Evolutionary conservation across 352 stramenopile genomes (phyloP).

Genomic region (Phytophthora kernoviae): DNA sequence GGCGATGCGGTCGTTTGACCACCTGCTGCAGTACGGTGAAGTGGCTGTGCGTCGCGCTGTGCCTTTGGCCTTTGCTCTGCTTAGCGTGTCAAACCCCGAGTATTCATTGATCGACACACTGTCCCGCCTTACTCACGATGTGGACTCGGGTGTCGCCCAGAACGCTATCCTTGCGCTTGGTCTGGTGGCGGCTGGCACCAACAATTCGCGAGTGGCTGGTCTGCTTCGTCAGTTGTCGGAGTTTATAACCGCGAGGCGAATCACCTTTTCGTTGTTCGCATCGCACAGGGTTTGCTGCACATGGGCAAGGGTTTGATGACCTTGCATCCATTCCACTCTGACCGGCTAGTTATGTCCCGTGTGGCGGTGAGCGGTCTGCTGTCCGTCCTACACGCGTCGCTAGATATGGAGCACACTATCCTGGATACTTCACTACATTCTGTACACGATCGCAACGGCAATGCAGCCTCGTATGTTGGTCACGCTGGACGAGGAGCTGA

Average conservation of each 20-base stretch:
- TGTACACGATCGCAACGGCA: constrained; percentile 97
- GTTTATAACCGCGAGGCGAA: constrained; percentile 98
- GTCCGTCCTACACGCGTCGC: constrained; percentile 94
- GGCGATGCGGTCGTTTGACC: constrained; percentile 98
- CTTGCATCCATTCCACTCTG: constrained; percentile 98
- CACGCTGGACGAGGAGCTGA: constrained; percentile 96
- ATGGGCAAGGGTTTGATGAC: constrained; percentile 99
- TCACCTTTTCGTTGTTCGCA: constrained; percentile 98
- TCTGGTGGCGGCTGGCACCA: constrained; percentile 97
- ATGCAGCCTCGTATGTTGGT: constrained; percentile 99
- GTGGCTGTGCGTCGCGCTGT: constrained; percentile 97
- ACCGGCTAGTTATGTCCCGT: constrained; percentile 89
- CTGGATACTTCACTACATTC: constrained; percentile 99
- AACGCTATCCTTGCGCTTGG: constrained; percentile 97
- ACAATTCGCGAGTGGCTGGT: constrained; percentile 98
- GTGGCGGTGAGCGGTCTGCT: constrained; percentile 96
- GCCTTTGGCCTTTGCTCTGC: constrained; percentile 95
- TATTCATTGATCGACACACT: constrained; percentile 97
- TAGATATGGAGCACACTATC: constrained; percentile 98
- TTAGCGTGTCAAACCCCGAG: constrained; percentile 98
- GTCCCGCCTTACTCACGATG: constrained; percentile 98
- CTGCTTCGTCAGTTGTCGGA: constrained; percentile 97
- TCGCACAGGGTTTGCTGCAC: constrained; percentile 98
- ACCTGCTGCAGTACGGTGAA: constrained; percentile 99
- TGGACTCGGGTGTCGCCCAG: constrained; percentile 96